phyloP scores from a whole-genome alignment of 2,329 filamentous ascomycete genomes.

The Ophiocordyceps sinensis region DNA sequence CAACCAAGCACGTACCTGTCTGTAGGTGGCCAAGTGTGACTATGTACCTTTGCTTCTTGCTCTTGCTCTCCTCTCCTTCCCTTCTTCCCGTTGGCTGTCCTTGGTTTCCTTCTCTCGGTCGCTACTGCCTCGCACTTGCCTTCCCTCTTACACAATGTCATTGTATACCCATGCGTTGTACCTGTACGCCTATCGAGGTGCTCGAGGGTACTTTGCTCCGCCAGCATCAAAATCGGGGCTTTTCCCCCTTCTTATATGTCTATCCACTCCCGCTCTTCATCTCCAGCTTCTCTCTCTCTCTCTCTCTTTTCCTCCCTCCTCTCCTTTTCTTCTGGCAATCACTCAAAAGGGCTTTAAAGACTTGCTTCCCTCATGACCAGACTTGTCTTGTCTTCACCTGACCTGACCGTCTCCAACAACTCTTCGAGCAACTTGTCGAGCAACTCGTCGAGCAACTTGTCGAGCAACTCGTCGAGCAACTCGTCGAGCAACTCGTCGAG shows the following conservation, averaged over 20 bases:
- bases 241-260: slow-evolving; percentile 16
- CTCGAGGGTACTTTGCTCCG: not conserved
- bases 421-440: too few relatives aligned
- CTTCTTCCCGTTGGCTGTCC: not conserved
- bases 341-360: too few relatives aligned
- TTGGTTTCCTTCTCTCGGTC: not conserved
- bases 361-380: too few relatives aligned
- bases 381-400: too few relatives aligned
- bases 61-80: not conserved
- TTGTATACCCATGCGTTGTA: not conserved
- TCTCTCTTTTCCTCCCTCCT: not conserved
- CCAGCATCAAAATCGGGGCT: not conserved
- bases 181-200: not conserved
- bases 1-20: not conserved
- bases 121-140: not conserved
- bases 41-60: not conserved
- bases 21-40: not conserved
- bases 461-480: too few relatives aligned
- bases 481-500: too few relatives aligned
- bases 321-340: not conserved
- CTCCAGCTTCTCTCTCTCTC: slow-evolving; percentile 3
- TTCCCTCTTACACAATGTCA: not conserved
- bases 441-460: too few relatives aligned
- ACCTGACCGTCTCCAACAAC: too few relatives aligned
- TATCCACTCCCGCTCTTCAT: slow-evolving; percentile 17